Conservation (phyloP, 148 eudicot species). For the Rheum nobile region DNA sequence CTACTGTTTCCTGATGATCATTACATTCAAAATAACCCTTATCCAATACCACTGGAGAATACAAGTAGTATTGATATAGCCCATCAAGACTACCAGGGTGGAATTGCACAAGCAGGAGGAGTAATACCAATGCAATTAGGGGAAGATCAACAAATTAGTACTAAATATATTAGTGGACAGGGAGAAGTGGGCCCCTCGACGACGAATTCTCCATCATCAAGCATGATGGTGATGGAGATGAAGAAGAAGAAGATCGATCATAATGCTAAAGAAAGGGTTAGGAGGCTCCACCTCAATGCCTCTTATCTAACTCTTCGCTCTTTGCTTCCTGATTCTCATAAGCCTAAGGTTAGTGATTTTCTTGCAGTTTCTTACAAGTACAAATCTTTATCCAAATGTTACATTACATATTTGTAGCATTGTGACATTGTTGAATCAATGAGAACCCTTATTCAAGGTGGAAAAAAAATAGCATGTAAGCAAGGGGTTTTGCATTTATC, state of each 20-base stretch:
- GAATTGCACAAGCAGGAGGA: background rate
- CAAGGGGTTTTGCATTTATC: too few relatives aligned
- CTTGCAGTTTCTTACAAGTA: background rate
- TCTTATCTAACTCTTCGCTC: slow-evolving; percentile 30
- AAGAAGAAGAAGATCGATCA: slow-evolving; percentile 33
- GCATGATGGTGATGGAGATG: slow-evolving; percentile 10
- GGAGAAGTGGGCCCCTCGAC: background rate
- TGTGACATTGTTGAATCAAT: background rate
- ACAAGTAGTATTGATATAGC: background rate
- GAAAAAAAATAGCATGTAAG: too few relatives aligned
- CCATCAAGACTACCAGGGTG: background rate
- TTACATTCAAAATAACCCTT: background rate
- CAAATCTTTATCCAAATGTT: background rate
- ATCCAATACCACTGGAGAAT: background rate
- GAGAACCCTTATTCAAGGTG: too few relatives aligned
- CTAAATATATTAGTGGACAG: background rate
- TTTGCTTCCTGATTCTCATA: slow-evolving; percentile 35
- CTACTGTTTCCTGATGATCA: background rate
- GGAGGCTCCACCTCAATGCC: slow-evolving; percentile 37
- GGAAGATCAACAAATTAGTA: background rate
- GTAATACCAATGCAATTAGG: background rate
- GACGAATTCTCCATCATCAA: background rate
- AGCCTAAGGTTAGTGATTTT: slow-evolving; percentile 29
- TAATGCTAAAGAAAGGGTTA: slow-evolving; percentile 44
- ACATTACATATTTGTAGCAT: background rate